Percentiles rank a stretch among this genome's conserved stretches.
Conservation (phyloP, 116 monocot species). For the Cymodocea nodosa region DNA sequence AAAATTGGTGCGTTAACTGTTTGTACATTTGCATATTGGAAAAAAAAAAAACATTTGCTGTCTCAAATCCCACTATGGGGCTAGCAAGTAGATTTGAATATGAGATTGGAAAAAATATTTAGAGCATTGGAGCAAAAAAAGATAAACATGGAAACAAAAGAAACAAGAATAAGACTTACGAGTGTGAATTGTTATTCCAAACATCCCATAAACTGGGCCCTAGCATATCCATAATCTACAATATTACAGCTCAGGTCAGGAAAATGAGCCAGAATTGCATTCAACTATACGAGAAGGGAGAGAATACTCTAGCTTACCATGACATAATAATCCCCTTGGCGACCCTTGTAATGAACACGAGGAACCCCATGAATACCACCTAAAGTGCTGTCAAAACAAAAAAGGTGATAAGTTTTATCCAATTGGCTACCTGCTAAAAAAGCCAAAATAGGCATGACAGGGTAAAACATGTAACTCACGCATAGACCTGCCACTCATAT, state of each 20-base stretch:
- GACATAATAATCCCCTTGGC: slow-evolving; percentile 90
- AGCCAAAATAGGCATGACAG: not conserved
- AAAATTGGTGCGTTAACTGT: not conserved
- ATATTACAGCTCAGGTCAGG: slow-evolving; percentile 3
- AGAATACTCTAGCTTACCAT: slow-evolving; percentile 44
- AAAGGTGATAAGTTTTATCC: not conserved
- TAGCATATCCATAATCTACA: slow-evolving; percentile 97
- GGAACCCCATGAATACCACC: slow-evolving; percentile 96
- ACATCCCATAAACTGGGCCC: slow-evolving; percentile 99
- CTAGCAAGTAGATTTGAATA: too few species aligned
- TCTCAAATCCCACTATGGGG: too few species aligned
- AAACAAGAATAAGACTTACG: slow-evolving; percentile 28
- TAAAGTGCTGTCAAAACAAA: slow-evolving; percentile 36
- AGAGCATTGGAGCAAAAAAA: not conserved
- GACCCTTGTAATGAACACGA: slow-evolving; percentile 84
- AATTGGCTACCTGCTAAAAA: not conserved
- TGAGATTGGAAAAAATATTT: too few species aligned
- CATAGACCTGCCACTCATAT: slow-evolving; percentile 93
- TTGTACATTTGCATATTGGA: not conserved
- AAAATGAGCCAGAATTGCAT: not conserved
- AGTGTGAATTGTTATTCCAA: slow-evolving; percentile 78
- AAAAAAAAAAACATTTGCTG: not conserved
- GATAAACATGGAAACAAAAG: not conserved
- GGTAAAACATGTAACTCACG: slow-evolving; percentile 16
- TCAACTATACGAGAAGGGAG: not conserved